Base-by-base conservation (phyloP, 768 basidiomycete species). In the Lentinula sp. region DNA sequence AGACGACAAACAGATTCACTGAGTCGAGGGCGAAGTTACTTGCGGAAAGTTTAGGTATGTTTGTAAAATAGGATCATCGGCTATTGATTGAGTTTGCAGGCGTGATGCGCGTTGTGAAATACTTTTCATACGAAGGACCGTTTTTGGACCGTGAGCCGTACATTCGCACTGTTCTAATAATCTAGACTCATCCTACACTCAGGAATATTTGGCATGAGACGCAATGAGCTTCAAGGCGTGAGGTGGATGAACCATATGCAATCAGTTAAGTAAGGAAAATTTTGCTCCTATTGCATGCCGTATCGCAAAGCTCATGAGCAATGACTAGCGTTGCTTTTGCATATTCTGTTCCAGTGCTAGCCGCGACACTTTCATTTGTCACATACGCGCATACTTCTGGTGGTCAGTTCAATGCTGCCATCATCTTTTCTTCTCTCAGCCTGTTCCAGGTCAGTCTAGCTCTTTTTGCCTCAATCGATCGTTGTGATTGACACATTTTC, bases 21-120 rank as follows among this genome's bases (percentile, higher is more conserved):
- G 87, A 89, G 68, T 71, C 75, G 59, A 75, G 88, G 3, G 82
- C 86, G 2, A 84, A 84, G 67, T 76, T 84, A 0, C 72, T 90
- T n/a, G 77, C 84, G 16, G 88, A 89, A 67, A 79, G 87, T 6
- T 69, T 90, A 9, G 79, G 86, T 77, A 69, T 62, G 73, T 54
- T 11, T 21, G 18, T 11, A 18, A 21, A 48, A 35, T 18, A 18
- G 4, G 11, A 51, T 28, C 11, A 10, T 5, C 2, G 16, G 5
- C 31, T n/a, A 50, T 51, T 15, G 11, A 60, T 42, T 28, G 13
- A 50, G 21, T 42, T 32, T 28, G 28, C 57, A 80, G 82, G 81
- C 52, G 80, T 79, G 1, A 88, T 89, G 86, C 80, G 85, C 4
- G 79, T 88, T n/a, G 84, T 91, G 58, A 89, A 89, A 69, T 88